These are phyloP conservation scores for Ogataea corticis DNA, from an alignment of 805 yeast genomes.

Conservation along the genomic window DNA sequence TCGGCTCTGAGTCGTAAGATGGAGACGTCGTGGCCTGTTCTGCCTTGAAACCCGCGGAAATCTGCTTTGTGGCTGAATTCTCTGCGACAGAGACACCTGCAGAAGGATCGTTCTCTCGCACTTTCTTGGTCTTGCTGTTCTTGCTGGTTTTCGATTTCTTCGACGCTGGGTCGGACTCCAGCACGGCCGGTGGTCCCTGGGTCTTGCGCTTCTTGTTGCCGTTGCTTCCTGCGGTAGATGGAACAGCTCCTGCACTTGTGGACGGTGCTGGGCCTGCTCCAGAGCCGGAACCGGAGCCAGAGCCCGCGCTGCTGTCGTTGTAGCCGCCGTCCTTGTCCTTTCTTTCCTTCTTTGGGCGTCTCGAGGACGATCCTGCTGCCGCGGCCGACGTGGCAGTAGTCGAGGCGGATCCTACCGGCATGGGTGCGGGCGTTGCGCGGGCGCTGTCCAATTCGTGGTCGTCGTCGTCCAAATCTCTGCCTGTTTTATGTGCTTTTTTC, in stretches of 20 bases:
- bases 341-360: conserved; percentile 19
- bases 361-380: conserved; percentile 3
- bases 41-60: conserved; percentile 13
- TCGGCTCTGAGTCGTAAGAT: conserved; percentile 55
- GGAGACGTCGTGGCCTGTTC: conserved; percentile 16
- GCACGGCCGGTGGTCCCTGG: conserved; percentile 1
- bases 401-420: conserved; percentile 10
- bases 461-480: conserved; percentile 21
- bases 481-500: conserved; percentile 54
- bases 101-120: conserved; percentile 14
- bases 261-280: background rate
- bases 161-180: background rate
- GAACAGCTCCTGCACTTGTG: conserved; percentile 1
- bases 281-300: conserved; percentile 1
- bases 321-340: conserved; percentile 10
- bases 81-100: conserved; percentile 5
- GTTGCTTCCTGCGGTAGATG: conserved; percentile 1
- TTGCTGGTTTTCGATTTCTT: conserved; percentile 19
- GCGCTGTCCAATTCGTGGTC: conserved; percentile 28
- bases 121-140: conserved; percentile 17
- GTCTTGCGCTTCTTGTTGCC: conserved; percentile 6
- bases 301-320: conserved; percentile 2
- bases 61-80: conserved; percentile 2
- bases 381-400: conserved; percentile 6
- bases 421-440: conserved; percentile 21